A percentile compares a stretch with the other conserved stretches of the same genome.
Evolutionary conservation across 1,139 yeast genomes (phyloP).

Genomic region (Lodderomyces margitis): DNA sequence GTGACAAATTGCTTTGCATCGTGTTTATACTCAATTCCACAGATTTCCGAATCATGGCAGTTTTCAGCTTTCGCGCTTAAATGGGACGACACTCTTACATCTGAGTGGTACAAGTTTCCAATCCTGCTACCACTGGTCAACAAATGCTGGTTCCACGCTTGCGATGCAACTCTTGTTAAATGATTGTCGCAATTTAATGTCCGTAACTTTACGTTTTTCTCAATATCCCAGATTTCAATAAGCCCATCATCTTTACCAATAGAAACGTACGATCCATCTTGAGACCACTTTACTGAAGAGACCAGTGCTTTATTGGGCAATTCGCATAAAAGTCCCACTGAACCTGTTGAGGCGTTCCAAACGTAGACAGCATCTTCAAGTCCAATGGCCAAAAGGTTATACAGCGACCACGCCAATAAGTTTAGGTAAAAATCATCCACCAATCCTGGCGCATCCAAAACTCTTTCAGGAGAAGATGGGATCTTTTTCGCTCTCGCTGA

Average conservation of each 20-base stretch:
- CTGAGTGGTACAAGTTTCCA: slow-evolving; percentile 86
- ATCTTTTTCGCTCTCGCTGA: slow-evolving; percentile 65
- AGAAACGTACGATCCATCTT: slow-evolving; percentile 84
- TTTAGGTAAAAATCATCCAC: slow-evolving; percentile 91
- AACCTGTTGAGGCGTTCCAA: slow-evolving; percentile 89
- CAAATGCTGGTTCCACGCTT: slow-evolving; percentile 81
- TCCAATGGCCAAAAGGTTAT: slow-evolving; percentile 86
- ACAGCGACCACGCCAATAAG: slow-evolving; percentile 82
- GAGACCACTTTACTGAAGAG: slow-evolving; percentile 86
- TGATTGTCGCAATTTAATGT: slow-evolving; percentile 70
- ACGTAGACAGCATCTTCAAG: slow-evolving; percentile 80
- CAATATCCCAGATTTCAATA: slow-evolving; percentile 93
- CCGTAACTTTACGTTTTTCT: slow-evolving; percentile 68
- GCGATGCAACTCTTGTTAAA: slow-evolving; percentile 71
- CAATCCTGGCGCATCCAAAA: slow-evolving; percentile 94
- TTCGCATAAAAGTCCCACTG: slow-evolving; percentile 70
- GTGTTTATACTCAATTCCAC: slow-evolving; percentile 83
- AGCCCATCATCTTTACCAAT: slow-evolving; percentile 84
- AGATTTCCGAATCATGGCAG: slow-evolving; percentile 80
- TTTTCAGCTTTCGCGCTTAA: slow-evolving; percentile 52
- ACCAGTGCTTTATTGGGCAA: slow-evolving; percentile 52
- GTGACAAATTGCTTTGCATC: slow-evolving; percentile 88
- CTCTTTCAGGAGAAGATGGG: slow-evolving; percentile 88
- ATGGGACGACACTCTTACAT: slow-evolving; percentile 86
- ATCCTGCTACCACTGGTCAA: slow-evolving; percentile 81